phyloP scores from a whole-genome alignment of 2,329 filamentous ascomycete genomes.

The Alternaria sp. region DNA sequence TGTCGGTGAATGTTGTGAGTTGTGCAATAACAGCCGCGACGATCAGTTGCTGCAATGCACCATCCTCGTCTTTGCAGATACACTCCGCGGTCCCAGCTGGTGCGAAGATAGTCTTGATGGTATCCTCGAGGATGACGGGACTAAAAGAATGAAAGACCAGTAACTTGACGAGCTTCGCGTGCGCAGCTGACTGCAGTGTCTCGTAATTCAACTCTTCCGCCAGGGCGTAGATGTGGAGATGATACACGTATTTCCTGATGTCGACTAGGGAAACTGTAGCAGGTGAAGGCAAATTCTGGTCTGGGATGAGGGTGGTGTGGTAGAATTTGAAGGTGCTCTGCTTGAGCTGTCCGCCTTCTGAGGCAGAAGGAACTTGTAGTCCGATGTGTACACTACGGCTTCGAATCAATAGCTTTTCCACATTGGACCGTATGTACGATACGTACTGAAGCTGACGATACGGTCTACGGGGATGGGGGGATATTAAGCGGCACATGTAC shows the following conservation, averaged over 20 bases:
- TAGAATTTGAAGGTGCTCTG: conserved; percentile 13
- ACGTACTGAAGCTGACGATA: conserved; percentile 21
- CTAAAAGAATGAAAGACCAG: background rate
- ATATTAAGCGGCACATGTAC: conserved; percentile 15
- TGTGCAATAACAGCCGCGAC: conserved; percentile 4
- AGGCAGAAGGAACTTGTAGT: conserved; percentile 16
- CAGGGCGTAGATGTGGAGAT: conserved; percentile 25
- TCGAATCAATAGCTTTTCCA: background rate
- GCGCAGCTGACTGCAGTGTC: conserved; percentile 10
- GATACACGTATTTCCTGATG: conserved; percentile 14
- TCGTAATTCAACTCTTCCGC: conserved; percentile 20
- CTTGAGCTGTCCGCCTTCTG: background rate
- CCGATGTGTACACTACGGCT: conserved; percentile 20
- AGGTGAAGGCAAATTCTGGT: background rate
- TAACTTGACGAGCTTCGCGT: conserved; percentile 8
- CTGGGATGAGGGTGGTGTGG: conserved; percentile 6
- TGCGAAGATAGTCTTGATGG: conserved; percentile 8
- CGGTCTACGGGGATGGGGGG: conserved; percentile 21
- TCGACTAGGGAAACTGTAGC: conserved; percentile 9
- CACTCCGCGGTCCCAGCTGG: background rate
- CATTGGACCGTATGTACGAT: background rate
- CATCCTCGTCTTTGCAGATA: conserved; percentile 16
- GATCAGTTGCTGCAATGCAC: conserved; percentile 11
- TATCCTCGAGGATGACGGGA: background rate
- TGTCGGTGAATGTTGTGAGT: background rate